These are phyloP conservation scores for Didymella segeticola DNA, from an alignment of 2,329 filamentous ascomycete species.

Conservation along the genomic window DNA sequence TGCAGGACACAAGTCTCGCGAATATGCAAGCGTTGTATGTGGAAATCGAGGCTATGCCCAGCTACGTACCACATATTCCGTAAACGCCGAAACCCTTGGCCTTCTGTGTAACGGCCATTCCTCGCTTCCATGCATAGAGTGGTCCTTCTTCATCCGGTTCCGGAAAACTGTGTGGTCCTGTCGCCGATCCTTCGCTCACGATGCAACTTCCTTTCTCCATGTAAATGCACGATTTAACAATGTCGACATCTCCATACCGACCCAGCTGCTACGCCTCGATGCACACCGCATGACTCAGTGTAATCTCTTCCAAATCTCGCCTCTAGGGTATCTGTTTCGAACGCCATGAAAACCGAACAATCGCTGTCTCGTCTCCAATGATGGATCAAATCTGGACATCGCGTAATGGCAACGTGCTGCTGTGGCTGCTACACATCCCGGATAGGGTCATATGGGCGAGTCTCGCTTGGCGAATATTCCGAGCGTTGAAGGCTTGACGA, in stretches of 20 bases:
- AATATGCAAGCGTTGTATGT: constrained; percentile 20
- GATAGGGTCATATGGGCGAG: constrained; percentile 46
- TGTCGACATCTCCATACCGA: not conserved
- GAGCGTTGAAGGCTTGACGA: constrained; percentile 40
- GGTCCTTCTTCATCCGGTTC: constrained; percentile 16
- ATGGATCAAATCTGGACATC: constrained; percentile 27
- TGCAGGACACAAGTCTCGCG: constrained; percentile 5
- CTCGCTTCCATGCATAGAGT: constrained; percentile 14
- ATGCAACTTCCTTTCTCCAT: not conserved
- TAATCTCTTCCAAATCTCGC: constrained; percentile 16
- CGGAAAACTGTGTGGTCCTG: not conserved
- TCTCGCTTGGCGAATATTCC: constrained; percentile 44
- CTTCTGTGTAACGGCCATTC: constrained; percentile 24
- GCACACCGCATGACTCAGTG: constrained; percentile 8
- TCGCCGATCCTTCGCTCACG: not conserved
- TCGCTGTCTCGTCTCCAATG: constrained; percentile 19
- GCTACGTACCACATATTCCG: constrained; percentile 33
- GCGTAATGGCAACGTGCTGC: constrained; percentile 15
- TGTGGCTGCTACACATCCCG: constrained; percentile 41
- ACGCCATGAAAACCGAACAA: constrained; percentile 22
- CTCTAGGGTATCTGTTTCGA: constrained; percentile 30
- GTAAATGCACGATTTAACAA: not conserved
- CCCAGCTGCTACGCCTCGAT: not conserved
- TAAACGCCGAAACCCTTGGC: constrained; percentile 18
- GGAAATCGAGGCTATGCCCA: constrained; percentile 16